Evolutionary conservation across 2,329 filamentous ascomycete genomes (phyloP).

Genomic region (Alternaria gansuensis): DNA sequence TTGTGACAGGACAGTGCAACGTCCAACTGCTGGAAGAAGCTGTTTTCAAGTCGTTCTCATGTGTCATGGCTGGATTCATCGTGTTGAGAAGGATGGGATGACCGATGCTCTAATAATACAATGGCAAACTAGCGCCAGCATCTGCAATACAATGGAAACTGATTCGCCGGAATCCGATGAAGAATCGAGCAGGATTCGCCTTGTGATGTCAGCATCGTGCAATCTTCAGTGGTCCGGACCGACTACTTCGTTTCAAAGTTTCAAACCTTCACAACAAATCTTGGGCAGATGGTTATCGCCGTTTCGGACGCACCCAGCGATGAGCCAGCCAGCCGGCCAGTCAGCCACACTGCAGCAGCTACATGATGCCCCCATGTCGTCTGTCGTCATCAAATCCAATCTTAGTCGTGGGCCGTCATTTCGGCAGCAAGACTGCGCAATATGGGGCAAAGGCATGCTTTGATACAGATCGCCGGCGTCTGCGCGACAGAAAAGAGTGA

Average conservation of each 20-base stretch:
- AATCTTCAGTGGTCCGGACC: neutral
- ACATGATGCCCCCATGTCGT: conserved; percentile 1
- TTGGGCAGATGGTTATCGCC: conserved; percentile 3
- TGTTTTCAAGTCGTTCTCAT: neutral
- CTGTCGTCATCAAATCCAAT: conserved; percentile 5
- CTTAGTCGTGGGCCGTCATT: conserved; percentile 10
- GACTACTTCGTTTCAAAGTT: conserved; percentile 1
- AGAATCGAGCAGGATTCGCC: neutral
- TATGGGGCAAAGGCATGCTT: conserved; percentile 6
- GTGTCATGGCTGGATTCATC: neutral
- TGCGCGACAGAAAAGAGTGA: neutral
- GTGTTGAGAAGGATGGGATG: conserved; percentile 6
- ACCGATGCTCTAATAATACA: conserved; percentile 4
- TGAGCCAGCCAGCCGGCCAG: too few relatives aligned
- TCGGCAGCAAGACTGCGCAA: conserved; percentile 1
- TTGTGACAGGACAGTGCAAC: neutral
- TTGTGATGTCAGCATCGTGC: neutral
- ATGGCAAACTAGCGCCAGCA: conserved; percentile 7
- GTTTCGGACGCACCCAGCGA: conserved; percentile 6
- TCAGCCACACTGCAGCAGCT: conserved; percentile 2
- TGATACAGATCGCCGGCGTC: conserved; percentile 23
- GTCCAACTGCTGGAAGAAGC: neutral
- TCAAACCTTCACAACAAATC: neutral
- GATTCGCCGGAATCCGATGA: neutral
- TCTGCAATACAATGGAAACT: neutral